Base-by-base conservation (phyloP, 2,329 filamentous ascomycete species). In the Alternaria brassicae region DNA sequence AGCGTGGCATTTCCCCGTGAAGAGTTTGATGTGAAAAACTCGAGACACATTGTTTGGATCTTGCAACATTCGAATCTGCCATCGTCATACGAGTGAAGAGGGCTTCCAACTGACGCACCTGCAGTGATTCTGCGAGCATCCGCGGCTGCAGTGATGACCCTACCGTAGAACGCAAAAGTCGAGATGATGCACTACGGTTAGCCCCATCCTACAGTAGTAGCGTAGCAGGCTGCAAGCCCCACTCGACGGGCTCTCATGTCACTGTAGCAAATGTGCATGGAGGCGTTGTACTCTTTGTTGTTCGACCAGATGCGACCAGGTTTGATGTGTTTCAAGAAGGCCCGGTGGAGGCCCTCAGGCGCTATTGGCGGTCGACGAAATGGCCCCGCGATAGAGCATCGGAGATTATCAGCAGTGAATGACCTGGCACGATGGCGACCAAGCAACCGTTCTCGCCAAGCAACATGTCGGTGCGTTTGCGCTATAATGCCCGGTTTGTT, bases 341-440 rank as follows among this genome's bases (percentile, higher is more conserved):
- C 60, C 25, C 54, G 56, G 44, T 56, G 60, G 45, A 34, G 47
- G 34, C 25, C 53, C 30, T 21, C 21, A 28, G 21, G 47, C 41
- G 56, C 62, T n/a, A 73, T 72, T 73, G 69, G 71, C 58, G 50
- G 39, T 45, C 9, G 40, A 17, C 41, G 48, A 60, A 53, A 63
- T 62, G 60, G 62, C 55, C 42, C 50, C 62, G 53, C 58, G 56
- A 57, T 60, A 57, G 52, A 61, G 63, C 60, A 58, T 61, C 62
- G 63, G 40, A 65, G 39, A 57, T 48, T 59, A 60, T 66, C 60
- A 73, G 72, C 67, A 65, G 48, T 65, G 62, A 57, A 53, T 72
- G 70, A 73, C 59, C 64, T 75, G 72, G 72, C 72, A 73, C 54
- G 51, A 62, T 61, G 60, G 58, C 59, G 53, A 60, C 74, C 74